These are phyloP conservation scores for Jatropha podagrica DNA, from an alignment of 441 rosid genomes.

Conservation along the genomic window DNA sequence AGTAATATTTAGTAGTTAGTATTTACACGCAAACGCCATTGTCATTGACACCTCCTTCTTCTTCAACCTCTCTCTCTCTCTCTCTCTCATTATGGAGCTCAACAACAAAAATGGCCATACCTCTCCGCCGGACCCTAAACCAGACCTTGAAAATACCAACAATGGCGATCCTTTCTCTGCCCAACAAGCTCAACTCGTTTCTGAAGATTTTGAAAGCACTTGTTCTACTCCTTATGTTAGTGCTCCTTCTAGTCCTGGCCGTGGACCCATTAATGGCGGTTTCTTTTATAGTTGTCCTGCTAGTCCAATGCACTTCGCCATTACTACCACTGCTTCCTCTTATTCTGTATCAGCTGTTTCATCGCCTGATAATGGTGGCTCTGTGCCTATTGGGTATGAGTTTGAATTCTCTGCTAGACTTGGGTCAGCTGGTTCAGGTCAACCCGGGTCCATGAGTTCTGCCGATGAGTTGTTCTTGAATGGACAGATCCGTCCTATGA, in stretches of 20 bases:
- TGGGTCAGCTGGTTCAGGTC: slow-evolving; percentile 47
- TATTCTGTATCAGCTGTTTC: slow-evolving; percentile 31
- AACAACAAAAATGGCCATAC: slow-evolving; percentile 21
- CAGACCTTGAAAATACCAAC: slow-evolving; percentile 14
- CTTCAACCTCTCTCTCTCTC: too few relatives aligned
- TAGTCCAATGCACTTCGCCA: slow-evolving; percentile 88
- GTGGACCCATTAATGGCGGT: slow-evolving; percentile 47
- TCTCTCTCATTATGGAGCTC: slow-evolving; percentile 27
- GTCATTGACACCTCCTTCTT: too few relatives aligned
- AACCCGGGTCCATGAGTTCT: slow-evolving; percentile 68
- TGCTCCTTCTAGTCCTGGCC: slow-evolving; percentile 97
- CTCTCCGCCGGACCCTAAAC: slow-evolving; percentile 9
- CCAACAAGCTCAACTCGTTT: slow-evolving; percentile 26
- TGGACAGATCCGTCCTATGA: slow-evolving; percentile 92
- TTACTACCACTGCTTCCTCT: slow-evolving; percentile 35
- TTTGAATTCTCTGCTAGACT: slow-evolving; percentile 75
- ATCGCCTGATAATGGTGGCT: slow-evolving; percentile 27
- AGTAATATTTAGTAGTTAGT: not conserved
- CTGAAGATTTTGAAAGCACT: slow-evolving; percentile 57
- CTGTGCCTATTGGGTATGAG: slow-evolving; percentile 54
- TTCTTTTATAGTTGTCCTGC: slow-evolving; percentile 94
- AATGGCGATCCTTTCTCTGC: slow-evolving; percentile 21
- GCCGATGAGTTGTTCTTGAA: slow-evolving; percentile 92
- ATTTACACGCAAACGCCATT: not conserved
- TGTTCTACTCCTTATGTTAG: slow-evolving; percentile 94